Base-by-base conservation (phyloP, 768 basidiomycete genomes). In the Asterophora parasitica region DNA sequence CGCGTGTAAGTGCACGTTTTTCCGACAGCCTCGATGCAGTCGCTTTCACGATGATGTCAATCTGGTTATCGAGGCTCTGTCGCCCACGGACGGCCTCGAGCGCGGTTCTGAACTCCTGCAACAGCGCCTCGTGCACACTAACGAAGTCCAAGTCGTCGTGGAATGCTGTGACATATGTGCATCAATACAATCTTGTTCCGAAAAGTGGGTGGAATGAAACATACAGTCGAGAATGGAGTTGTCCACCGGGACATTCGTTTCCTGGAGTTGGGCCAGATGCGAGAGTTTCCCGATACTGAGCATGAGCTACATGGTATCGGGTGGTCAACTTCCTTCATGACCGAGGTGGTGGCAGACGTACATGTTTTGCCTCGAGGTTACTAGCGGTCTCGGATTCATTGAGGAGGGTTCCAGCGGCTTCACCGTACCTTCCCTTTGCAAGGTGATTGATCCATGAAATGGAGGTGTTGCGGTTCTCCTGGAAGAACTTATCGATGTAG, bases 371-470 rank as follows among this genome's bases (percentile, higher is more conserved):
- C 23, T 76, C 77, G 11, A 95, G 70, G 47, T 78, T 78, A 5
- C 62, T 64, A 8, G 83, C 82, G 15, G 64, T 64, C 27, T 72
- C 64, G 8, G 86, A 77, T 54, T 87, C 88, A n/a, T 58, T 57
- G 23, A 85, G 68, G 36, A 97, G 70, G 12, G 83, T 74, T 15
- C 66, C 59, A 2, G 86, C 81, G 2, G 92, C 90, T 9, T 73
- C 67, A 3, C 75, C 79, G 62, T 81, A 88, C 40, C 82, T 72
- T 32, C 70, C 73, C 47, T 83, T 81, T 3, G 81, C 83, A 37
- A 97, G 66, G 63, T 95, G 83, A 60, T 96, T 85, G 30, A 97
- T 73, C 95, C 95, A 98, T 1, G 89, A 84, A 44, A 90, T 75
- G 4, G 75, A 64, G 16, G 80, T 74, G 59, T 84, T 72, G 2